Base-by-base conservation (phyloP, 2,329 filamentous ascomycete genomes). In the Moelleriella libera region DNA sequence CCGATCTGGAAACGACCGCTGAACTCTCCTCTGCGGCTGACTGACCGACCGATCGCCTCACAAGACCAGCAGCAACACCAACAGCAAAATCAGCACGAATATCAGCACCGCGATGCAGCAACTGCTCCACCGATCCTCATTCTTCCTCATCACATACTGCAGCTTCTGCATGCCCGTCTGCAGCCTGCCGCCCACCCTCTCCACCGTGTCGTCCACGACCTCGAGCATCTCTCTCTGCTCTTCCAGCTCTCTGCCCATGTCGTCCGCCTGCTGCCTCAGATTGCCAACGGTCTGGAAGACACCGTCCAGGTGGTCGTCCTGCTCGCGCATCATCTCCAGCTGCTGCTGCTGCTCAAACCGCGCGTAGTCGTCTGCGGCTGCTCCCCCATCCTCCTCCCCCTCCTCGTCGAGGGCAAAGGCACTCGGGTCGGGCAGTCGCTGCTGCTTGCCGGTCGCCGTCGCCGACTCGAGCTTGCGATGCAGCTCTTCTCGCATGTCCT, bases 201-300 rank as follows among this genome's bases (percentile, higher is more conserved):
- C 89, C 4, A 87, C 88, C 48, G 94, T 72, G 31, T 74, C 76
- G 65, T 97, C 90, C 41, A 94, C 84, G 46, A 85, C 82, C 52
- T 92, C 82, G 49, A 98, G 72, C 76, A 97, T 83, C 63, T 88
- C 86, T 28, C 76, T 76, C 72, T 98, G 92, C 68, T 98, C 92
- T 66, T 96, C 94, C 43, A 98, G 72, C 69, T 98, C 92, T 49
- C 90, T 74, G 1, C 92, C 90, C 90, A 98, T 98, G 56, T 88
- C 86, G 65, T 94, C 83, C 2, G 92, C 94, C 72, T 97, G 92
- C 60, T 84, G 75, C 48, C 90, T 74, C 60, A 98, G 67, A 61
- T 88, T 96, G 2, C 89, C 90, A 29, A 98, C 92, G 1, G 90
- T 97, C 54, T 82, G 79, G 61, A 94, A 95, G 44, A 98, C 90